Conservation (phyloP, 805 yeast genomes). For the Saccharomycopsis sp. region DNA sequence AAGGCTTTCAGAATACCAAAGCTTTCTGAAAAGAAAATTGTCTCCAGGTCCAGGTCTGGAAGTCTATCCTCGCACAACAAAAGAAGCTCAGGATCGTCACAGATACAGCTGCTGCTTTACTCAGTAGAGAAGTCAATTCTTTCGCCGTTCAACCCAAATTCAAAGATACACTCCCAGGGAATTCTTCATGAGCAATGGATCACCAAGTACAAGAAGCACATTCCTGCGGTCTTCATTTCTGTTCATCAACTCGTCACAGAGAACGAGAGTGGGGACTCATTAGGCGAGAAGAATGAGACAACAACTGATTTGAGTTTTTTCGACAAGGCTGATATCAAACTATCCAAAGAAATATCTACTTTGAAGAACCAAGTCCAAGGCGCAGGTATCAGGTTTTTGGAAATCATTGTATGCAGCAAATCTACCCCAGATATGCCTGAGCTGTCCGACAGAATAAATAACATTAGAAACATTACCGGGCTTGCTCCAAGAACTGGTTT, state of each 20-base stretch:
- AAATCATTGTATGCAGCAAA: slow-evolving; percentile 27
- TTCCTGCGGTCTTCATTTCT: slow-evolving; percentile 41
- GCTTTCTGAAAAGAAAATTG: no score
- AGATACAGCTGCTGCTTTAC: slow-evolving; percentile 1
- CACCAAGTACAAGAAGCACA: slow-evolving; percentile 36
- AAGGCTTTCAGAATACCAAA: slow-evolving; percentile 24
- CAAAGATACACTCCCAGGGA: slow-evolving; percentile 33
- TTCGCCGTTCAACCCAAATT: slow-evolving; percentile 39
- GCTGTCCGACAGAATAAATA: slow-evolving; percentile 29
- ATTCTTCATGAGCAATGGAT: slow-evolving; percentile 43
- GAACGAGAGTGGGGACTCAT: slow-evolving; percentile 21
- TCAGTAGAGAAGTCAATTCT: slow-evolving; percentile 24
- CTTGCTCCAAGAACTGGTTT: slow-evolving; percentile 38
- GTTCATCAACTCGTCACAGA: slow-evolving; percentile 35
- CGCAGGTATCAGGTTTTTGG: slow-evolving; percentile 29
- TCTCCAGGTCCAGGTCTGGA: no score
- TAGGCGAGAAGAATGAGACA: slow-evolving; percentile 3
- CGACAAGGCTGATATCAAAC: slow-evolving; percentile 25
- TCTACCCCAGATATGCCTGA: slow-evolving; percentile 25
- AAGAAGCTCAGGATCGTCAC: not conserved
- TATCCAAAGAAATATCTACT: slow-evolving; percentile 31
- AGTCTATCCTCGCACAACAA: not conserved
- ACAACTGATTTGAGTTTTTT: slow-evolving; percentile 16
- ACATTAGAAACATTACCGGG: slow-evolving; percentile 34
- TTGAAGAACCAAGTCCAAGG: slow-evolving; percentile 28